Conservation (phyloP, 441 rosid genomes). For the Biscutella laevigata region DNA sequence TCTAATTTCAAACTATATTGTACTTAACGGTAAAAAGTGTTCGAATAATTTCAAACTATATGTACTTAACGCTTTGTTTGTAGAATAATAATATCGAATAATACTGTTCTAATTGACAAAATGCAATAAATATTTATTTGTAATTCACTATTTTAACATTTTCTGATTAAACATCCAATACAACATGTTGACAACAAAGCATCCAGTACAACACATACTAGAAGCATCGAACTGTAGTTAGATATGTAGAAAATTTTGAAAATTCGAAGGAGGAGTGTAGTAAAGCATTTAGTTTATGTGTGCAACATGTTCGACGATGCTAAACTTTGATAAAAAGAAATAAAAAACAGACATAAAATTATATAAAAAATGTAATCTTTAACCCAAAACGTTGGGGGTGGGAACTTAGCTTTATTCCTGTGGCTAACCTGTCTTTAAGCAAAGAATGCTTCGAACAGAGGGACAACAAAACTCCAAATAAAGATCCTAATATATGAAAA, state of each 20-base stretch:
- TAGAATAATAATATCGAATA: too few relatives aligned
- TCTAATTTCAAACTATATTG: too few relatives aligned
- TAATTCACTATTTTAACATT: background rate
- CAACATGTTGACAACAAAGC: too few relatives aligned
- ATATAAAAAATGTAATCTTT: slow-evolving; percentile 17
- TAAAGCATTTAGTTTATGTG: slow-evolving; percentile 8
- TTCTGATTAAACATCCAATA: background rate
- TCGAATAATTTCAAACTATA: too few relatives aligned
- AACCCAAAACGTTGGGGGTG: slow-evolving; percentile 30
- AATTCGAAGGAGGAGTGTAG: slow-evolving; percentile 1
- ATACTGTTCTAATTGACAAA: background rate
- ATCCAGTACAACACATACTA: background rate
- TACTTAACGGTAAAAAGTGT: too few relatives aligned
- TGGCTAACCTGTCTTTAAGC: slow-evolving; percentile 55
- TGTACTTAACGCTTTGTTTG: too few relatives aligned
- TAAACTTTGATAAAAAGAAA: slow-evolving; percentile 22
- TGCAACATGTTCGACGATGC: slow-evolving; percentile 25
- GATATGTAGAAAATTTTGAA: background rate
- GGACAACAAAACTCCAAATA: slow-evolving; percentile 41
- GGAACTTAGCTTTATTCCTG: slow-evolving; percentile 58
- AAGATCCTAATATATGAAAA: background rate
- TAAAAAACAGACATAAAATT: slow-evolving; percentile 5
- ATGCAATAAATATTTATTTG: background rate
- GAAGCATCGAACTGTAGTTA: background rate
- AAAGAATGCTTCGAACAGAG: slow-evolving; percentile 62